These are phyloP conservation scores for Botrytis paeoniae DNA, from an alignment of 2,329 filamentous ascomycete genomes.

Conservation along the genomic window DNA sequence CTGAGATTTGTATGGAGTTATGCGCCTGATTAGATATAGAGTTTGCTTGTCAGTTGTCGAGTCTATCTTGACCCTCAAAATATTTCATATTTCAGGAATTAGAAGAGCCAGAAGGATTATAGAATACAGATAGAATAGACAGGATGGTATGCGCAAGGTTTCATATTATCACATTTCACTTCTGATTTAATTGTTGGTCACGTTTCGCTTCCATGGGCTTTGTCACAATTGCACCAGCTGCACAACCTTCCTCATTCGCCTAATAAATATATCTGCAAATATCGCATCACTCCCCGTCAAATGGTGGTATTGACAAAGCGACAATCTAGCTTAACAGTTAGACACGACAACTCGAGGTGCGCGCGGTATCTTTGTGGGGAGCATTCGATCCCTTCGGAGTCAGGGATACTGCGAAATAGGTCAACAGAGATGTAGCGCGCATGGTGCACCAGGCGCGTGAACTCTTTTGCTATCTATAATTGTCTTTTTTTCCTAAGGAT, in stretches of 20 bases:
- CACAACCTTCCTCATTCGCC: neutral
- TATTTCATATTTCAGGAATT: neutral
- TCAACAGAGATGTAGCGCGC: neutral
- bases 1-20: constrained; percentile 26
- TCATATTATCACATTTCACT: neutral
- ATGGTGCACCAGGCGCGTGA: neutral
- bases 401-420: neutral
- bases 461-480: neutral
- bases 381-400: constrained; percentile 10
- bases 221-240: neutral
- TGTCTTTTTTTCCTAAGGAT: too few relatives aligned
- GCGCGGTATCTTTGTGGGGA: constrained; percentile 9
- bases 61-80: neutral
- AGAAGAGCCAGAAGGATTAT: neutral
- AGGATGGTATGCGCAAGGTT: neutral
- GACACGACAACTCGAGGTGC: constrained; percentile 8
- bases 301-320: constrained; percentile 9
- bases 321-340: constrained; percentile 7
- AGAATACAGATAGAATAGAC: neutral
- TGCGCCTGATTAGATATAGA: constrained; percentile 4
- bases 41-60: neutral
- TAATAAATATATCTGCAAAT: neutral
- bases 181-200: neutral
- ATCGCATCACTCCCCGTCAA: neutral
- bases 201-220: neutral